These are phyloP conservation scores for Amphicarpaea edgeworthii DNA, from an alignment of 306 rosid genomes.

Conservation along the genomic window DNA sequence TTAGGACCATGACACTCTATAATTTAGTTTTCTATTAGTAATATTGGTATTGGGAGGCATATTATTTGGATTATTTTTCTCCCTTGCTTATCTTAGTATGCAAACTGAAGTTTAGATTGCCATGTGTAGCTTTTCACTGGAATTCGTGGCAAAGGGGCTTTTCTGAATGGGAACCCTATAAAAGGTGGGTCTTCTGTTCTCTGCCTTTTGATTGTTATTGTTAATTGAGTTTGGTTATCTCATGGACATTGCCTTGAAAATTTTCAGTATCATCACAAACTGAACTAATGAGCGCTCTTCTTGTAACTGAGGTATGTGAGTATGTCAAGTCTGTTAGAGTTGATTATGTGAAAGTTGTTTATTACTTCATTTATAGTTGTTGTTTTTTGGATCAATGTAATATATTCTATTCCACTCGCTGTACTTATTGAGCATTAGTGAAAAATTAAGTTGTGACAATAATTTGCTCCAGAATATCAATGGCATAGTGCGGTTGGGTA, in stretches of 20 bases:
- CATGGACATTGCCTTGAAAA: constrained; percentile 42
- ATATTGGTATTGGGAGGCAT: constrained; percentile 24
- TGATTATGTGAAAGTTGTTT: constrained; percentile 21
- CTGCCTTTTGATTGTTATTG: constrained; percentile 24
- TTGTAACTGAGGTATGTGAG: constrained; percentile 80
- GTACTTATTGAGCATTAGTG: background rate
- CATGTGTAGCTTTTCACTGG: constrained; percentile 79
- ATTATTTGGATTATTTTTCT: background rate
- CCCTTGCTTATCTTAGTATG: background rate
- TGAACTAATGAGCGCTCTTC: constrained; percentile 77
- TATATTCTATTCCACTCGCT: constrained; percentile 18
- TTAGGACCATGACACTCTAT: constrained; percentile 16
- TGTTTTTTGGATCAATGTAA: background rate
- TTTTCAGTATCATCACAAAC: constrained; percentile 72
- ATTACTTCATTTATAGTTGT: background rate
- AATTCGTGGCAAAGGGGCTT: constrained; percentile 78
- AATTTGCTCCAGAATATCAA: constrained; percentile 13
- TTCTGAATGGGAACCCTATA: constrained; percentile 76
- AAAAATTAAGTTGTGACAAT: constrained; percentile 1
- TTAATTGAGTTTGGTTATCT: constrained; percentile 18
- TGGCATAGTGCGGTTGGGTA: no score
- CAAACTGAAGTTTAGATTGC: constrained; percentile 23
- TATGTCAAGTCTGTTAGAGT: constrained; percentile 45
- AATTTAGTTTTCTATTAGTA: background rate
- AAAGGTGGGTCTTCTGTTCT: constrained; percentile 59